phyloP scores from a whole-genome alignment of 345 rosid species.

The Populus simonii region DNA sequence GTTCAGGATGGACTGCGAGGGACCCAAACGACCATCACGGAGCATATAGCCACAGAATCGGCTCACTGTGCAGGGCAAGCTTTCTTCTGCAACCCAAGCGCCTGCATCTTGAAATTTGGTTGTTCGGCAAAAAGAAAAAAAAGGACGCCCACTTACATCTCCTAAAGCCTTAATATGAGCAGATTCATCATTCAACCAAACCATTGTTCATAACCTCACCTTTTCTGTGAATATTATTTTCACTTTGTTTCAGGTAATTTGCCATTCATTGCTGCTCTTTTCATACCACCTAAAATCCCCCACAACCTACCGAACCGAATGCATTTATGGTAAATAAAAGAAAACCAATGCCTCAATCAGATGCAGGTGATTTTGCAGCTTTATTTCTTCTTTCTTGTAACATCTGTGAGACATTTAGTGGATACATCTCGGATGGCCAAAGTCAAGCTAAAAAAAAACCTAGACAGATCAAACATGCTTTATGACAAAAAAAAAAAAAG shows the following conservation, averaged over 20 bases:
- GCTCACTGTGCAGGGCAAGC: slow-evolving; percentile 11
- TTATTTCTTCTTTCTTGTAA: not conserved
- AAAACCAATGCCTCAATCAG: not conserved
- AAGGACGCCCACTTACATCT: not conserved
- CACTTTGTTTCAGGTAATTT: not conserved
- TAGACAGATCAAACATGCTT: too few species aligned
- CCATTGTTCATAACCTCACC: not conserved
- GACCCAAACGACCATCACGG: not conserved
- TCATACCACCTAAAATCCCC: not conserved
- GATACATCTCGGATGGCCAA: too few species aligned
- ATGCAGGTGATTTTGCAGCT: not conserved
- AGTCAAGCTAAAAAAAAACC: too few species aligned
- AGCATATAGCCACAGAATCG: slow-evolving; percentile 10
- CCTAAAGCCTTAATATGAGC: not conserved
- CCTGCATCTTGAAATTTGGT: not conserved
- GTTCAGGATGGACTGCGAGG: not conserved
- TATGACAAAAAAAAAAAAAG: too few species aligned
- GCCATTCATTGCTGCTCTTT: not conserved
- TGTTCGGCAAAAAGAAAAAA: not conserved
- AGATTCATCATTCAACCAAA: not conserved
- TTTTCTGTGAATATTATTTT: not conserved
- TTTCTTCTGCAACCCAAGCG: not conserved
- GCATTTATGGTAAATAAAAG: not conserved
- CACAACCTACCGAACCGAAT: not conserved
- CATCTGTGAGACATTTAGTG: too few species aligned